A percentile compares a stretch with the other conserved stretches of the same genome.
Evolutionary conservation across 495 filamentous ascomycete genomes (phyloP).

Genomic region (Aspergillus ellipticus): DNA sequence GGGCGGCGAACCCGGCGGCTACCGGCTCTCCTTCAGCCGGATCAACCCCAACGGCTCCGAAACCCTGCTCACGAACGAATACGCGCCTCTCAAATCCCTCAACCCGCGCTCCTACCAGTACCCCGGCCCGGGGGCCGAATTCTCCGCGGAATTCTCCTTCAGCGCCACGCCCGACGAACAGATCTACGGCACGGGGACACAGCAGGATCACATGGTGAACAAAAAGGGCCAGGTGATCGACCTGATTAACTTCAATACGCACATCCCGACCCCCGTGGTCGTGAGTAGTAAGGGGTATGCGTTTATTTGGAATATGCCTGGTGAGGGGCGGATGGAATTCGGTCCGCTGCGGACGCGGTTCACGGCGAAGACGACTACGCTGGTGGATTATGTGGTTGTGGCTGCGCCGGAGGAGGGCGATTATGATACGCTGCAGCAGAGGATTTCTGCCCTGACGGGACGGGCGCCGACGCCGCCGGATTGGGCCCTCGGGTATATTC

Average conservation of each 20-base stretch:
- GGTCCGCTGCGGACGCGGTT: slow-evolving; percentile 21
- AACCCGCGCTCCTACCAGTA: slow-evolving; percentile 28
- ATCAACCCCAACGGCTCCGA: slow-evolving; percentile 24
- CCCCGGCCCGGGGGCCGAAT: slow-evolving; percentile 24
- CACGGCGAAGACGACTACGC: slow-evolving; percentile 20
- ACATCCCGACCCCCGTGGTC: slow-evolving; percentile 26
- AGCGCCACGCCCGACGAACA: slow-evolving; percentile 27
- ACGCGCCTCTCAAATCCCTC: slow-evolving; percentile 29
- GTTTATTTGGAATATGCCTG: slow-evolving; percentile 29
- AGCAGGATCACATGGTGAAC: slow-evolving; percentile 27
- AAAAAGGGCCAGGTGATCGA: slow-evolving; percentile 27
- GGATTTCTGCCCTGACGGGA: slow-evolving; percentile 24
- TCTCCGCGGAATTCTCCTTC: slow-evolving; percentile 27
- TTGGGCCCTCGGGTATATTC: slow-evolving; percentile 29
- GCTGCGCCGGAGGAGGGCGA: slow-evolving; percentile 17
- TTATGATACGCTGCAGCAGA: slow-evolving; percentile 26
- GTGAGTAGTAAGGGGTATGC: slow-evolving; percentile 30
- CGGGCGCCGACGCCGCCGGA: slow-evolving; percentile 25
- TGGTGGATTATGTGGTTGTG: slow-evolving; percentile 28
- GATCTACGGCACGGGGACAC: slow-evolving; percentile 29
- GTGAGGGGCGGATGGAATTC: slow-evolving; percentile 28
- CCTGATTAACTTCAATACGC: slow-evolving; percentile 27
- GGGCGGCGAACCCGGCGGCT: slow-evolving; percentile 23
- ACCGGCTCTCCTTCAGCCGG: slow-evolving; percentile 25
- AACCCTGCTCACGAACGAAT: slow-evolving; percentile 27